Conservation (phyloP, 2,329 filamentous ascomycete species). For the Colletotrichum endophyticum region DNA sequence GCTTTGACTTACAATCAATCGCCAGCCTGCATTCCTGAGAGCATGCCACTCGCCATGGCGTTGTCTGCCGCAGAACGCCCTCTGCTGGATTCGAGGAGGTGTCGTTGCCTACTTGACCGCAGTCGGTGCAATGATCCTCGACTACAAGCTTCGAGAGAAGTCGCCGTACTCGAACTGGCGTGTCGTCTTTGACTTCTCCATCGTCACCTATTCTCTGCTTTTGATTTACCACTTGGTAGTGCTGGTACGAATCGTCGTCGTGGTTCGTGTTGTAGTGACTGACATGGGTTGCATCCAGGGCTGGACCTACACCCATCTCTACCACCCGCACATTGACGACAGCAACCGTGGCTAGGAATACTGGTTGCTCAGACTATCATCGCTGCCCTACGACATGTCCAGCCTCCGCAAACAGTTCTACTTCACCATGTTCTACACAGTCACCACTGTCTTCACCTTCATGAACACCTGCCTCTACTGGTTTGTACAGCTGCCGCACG, state of each 20-base stretch:
- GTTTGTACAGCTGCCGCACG: slow-evolving; percentile 41
- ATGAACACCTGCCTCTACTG: slow-evolving; percentile 58
- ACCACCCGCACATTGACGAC: slow-evolving; percentile 47
- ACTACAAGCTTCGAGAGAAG: slow-evolving; percentile 49
- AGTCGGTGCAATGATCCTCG: slow-evolving; percentile 43
- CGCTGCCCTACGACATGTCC: slow-evolving; percentile 47
- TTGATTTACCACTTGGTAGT: slow-evolving; percentile 50
- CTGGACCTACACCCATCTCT: slow-evolving; percentile 59
- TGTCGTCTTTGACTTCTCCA: slow-evolving; percentile 55
- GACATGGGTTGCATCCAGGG: slow-evolving; percentile 33
- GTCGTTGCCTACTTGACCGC: slow-evolving; percentile 48
- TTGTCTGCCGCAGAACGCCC: slow-evolving; percentile 47
- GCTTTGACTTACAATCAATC: slow-evolving; percentile 9
- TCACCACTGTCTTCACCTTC: slow-evolving; percentile 50
- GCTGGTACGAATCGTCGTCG: slow-evolving; percentile 42
- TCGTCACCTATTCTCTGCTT: slow-evolving; percentile 46
- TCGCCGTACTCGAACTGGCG: slow-evolving; percentile 43
- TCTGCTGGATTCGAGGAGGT: slow-evolving; percentile 48
- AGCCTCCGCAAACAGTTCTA: slow-evolving; percentile 47
- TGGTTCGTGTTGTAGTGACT: not conserved
- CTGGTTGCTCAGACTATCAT: slow-evolving; percentile 43
- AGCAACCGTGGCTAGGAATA: slow-evolving; percentile 39
- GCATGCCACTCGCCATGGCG: slow-evolving; percentile 57
- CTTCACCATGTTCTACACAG: slow-evolving; percentile 57
- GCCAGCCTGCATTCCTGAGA: slow-evolving; percentile 55